Evolutionary conservation across 768 basidiomycete species (phyloP).

Genomic region (Trametopsis cervina): DNA sequence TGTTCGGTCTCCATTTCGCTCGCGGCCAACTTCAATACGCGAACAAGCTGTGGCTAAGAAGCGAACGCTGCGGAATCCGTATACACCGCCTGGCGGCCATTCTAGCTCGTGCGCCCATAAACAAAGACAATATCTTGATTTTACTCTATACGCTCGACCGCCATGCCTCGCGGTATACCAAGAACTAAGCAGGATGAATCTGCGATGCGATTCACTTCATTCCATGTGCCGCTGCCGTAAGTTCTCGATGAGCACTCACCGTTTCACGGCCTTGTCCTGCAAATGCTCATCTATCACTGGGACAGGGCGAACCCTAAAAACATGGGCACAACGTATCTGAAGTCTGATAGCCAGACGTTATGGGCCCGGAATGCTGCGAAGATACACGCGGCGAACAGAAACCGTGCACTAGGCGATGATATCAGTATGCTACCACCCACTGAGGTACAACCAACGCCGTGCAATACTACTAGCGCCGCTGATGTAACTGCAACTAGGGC

Average conservation of each 20-base stretch:
- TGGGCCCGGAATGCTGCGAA: constrained; percentile 64
- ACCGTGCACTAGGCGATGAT: constrained; percentile 15
- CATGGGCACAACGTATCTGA: constrained; percentile 69
- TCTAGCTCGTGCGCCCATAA: no score
- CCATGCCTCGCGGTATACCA: constrained; percentile 81
- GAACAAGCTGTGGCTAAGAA: no score
- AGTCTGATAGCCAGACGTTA: constrained; percentile 63
- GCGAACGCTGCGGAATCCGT: no score
- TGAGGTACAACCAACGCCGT: constrained; percentile 1
- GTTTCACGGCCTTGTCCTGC: no score
- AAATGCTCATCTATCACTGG: neutral
- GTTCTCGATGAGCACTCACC: constrained; percentile 17
- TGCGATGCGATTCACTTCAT: constrained; percentile 74
- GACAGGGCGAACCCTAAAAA: constrained; percentile 75
- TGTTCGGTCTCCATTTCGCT: no score
- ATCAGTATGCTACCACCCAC: neutral
- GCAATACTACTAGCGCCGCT: constrained; percentile 4
- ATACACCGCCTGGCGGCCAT: no score
- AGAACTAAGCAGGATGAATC: constrained; percentile 77
- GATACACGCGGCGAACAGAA: constrained; percentile 36
- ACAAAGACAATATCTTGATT: no score
- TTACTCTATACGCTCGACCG: no score
- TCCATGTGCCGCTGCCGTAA: constrained; percentile 73
- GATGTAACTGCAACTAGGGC: constrained; percentile 18
- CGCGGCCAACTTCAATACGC: no score